Conservation (phyloP, 1,139 yeast species). For the Magnusiomyces ingens region DNA sequence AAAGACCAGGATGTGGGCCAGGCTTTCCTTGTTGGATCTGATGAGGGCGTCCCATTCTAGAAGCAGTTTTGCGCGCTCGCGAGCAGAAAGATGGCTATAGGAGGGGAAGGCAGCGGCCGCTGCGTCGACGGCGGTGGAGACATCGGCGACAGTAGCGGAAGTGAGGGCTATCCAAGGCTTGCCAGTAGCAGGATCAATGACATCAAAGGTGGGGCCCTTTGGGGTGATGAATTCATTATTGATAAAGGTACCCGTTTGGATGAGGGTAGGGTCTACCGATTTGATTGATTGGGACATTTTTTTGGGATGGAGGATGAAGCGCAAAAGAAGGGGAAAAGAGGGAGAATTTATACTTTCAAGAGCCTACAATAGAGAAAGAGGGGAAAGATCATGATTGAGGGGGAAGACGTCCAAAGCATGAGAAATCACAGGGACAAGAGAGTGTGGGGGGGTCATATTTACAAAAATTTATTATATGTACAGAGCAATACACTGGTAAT, state of each 20-base stretch:
- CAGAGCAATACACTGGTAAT: no score
- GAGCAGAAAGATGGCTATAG: conserved; percentile 40
- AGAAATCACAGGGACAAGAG: background rate
- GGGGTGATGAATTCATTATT: conserved; percentile 58
- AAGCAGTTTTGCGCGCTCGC: conserved; percentile 44
- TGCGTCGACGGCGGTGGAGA: conserved; percentile 35
- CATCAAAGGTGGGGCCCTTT: conserved; percentile 18
- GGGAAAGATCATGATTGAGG: background rate
- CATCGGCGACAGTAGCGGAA: conserved; percentile 37
- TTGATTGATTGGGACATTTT: background rate
- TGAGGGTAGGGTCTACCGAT: conserved; percentile 6
- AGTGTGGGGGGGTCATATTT: background rate
- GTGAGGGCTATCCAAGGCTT: conserved; percentile 38
- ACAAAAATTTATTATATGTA: no score
- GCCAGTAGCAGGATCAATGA: conserved; percentile 40
- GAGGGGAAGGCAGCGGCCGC: conserved; percentile 37
- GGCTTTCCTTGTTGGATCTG: conserved; percentile 41
- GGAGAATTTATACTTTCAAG: background rate
- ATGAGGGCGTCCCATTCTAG: conserved; percentile 47
- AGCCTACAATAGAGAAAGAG: background rate
- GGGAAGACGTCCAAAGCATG: background rate
- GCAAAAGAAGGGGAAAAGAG: background rate
- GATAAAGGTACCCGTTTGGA: conserved; percentile 73
- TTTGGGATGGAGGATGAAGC: background rate
- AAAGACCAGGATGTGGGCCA: conserved; percentile 54